phyloP scores from a whole-genome alignment of 164 flowering plant species.

The Aristolochia contorta region DNA sequence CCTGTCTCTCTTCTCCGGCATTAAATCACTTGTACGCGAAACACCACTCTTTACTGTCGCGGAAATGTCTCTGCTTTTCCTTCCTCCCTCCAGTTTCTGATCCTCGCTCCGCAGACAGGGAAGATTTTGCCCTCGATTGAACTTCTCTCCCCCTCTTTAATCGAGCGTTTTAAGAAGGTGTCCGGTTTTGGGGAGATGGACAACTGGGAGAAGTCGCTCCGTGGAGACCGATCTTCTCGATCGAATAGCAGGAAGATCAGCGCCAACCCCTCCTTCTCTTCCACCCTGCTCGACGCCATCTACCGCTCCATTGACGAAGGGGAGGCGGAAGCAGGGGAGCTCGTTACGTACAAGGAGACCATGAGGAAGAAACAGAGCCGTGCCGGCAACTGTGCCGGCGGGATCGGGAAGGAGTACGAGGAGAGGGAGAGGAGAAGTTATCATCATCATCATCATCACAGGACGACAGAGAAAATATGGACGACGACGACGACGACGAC shows the following conservation, averaged over 20 bases:
- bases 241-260: constrained; percentile 13
- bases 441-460: constrained; percentile 20
- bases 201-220: constrained; percentile 16
- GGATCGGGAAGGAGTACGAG: background rate
- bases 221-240: constrained; percentile 10
- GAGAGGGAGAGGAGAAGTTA: constrained; percentile 26
- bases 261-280: constrained; percentile 82
- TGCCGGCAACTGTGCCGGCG: background rate
- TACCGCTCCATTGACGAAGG: constrained; percentile 80
- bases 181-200: constrained; percentile 17
- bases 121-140: background rate
- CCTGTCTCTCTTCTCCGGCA: background rate
- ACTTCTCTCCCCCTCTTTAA: background rate
- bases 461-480: constrained; percentile 61
- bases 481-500: constrained; percentile 10
- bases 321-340: constrained; percentile 13
- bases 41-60: background rate
- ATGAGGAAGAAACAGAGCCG: constrained; percentile 34
- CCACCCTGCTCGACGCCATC: constrained; percentile 78
- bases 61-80: constrained; percentile 1
- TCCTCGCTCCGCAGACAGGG: constrained; percentile 2
- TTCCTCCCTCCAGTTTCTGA: background rate
- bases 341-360: constrained; percentile 29
- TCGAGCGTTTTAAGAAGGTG: background rate
- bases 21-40: background rate